Evolutionary conservation across 2,329 filamentous ascomycete species (phyloP).

Genomic region (Stachybotrys elegans): DNA sequence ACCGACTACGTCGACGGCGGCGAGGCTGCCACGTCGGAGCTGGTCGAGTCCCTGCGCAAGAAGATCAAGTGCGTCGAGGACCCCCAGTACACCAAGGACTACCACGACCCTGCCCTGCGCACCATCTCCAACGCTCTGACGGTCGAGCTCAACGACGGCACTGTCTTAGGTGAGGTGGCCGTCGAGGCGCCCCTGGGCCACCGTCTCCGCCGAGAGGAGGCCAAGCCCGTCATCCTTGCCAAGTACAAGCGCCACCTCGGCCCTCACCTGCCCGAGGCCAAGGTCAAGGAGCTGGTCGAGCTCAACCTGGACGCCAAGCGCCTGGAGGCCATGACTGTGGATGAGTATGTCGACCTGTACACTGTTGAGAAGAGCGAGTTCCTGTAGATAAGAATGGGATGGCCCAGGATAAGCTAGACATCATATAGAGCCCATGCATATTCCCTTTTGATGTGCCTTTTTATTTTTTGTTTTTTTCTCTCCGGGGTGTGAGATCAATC

Average conservation of each 20-base stretch:
- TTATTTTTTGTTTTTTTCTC: too few species aligned
- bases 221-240: constrained; percentile 91
- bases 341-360: constrained; percentile 90
- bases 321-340: constrained; percentile 76
- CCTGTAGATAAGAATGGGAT: constrained; percentile 18
- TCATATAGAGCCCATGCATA: too few species aligned
- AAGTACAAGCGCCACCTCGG: constrained; percentile 93
- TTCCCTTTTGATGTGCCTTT: too few species aligned
- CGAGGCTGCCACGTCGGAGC: constrained; percentile 83
- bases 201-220: constrained; percentile 85
- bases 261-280: constrained; percentile 72
- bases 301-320: constrained; percentile 70
- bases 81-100: constrained; percentile 87
- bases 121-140: constrained; percentile 97
- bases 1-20: constrained; percentile 89
- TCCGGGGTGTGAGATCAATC: too few species aligned
- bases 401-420: too few species aligned
- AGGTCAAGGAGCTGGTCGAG: constrained; percentile 77
- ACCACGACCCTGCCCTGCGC: constrained; percentile 88
- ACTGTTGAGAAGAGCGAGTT: constrained; percentile 59
- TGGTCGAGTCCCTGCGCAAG: constrained; percentile 87
- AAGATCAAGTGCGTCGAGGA: constrained; percentile 97
- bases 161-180: constrained; percentile 80
- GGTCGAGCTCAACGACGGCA: constrained; percentile 91
- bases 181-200: constrained; percentile 95